These are phyloP conservation scores for Byssochlamys sp. DNA, from an alignment of 2,329 filamentous ascomycete species.

Conservation along the genomic window DNA sequence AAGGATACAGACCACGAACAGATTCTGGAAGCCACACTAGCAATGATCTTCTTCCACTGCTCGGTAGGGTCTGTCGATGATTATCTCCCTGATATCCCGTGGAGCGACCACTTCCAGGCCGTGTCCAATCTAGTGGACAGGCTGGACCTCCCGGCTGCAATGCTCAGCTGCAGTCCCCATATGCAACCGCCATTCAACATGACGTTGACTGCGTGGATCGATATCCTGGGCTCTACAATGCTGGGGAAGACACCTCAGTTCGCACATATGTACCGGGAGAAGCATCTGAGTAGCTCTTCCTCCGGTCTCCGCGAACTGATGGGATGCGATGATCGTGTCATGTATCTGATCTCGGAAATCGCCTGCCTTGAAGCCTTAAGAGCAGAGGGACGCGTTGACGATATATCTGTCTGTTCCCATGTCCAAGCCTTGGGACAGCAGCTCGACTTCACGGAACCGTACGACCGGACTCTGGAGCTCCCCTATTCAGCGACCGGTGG, in stretches of 20 bases:
- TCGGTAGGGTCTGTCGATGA: constrained; percentile 80
- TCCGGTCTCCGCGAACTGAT: constrained; percentile 85
- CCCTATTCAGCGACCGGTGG: constrained; percentile 52
- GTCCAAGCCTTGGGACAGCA: constrained; percentile 80
- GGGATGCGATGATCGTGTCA: constrained; percentile 93
- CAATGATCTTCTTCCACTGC: constrained; percentile 94
- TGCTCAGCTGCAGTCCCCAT: constrained; percentile 52
- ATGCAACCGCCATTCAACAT: constrained; percentile 80
- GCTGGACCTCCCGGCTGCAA: constrained; percentile 64
- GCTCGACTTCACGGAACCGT: constrained; percentile 67
- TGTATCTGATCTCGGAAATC: constrained; percentile 97
- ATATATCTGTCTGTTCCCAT: constrained; percentile 77
- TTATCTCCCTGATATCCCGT: constrained; percentile 78
- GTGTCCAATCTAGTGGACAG: constrained; percentile 76
- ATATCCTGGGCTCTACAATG: constrained; percentile 92
- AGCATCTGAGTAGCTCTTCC: constrained; percentile 58
- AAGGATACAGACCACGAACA: constrained; percentile 73
- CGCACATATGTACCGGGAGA: constrained; percentile 89
- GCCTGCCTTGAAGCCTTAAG: constrained; percentile 89
- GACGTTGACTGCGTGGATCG: constrained; percentile 82
- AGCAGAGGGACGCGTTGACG: constrained; percentile 64
- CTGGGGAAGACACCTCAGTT: constrained; percentile 75
- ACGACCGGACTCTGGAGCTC: constrained; percentile 52
- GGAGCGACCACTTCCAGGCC: constrained; percentile 94
- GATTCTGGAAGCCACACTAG: constrained; percentile 83